Evolutionary conservation across 306 rosid genomes (phyloP).

Genomic region (Pyrus bretschneideri): DNA sequence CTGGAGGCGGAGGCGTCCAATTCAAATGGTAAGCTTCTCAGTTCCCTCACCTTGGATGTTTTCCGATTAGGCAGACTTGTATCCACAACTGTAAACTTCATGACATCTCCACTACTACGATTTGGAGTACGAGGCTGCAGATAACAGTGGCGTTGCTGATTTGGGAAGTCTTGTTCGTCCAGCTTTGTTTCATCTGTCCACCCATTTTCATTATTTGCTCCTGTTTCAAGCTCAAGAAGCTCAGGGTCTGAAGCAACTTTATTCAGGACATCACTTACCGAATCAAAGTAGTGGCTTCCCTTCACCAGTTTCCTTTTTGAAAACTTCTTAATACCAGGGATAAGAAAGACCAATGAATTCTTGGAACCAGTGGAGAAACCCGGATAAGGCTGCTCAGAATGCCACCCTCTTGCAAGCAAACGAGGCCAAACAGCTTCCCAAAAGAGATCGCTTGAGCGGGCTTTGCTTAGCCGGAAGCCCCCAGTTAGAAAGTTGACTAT

Average conservation of each 20-base stretch:
- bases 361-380: slow-evolving; percentile 42
- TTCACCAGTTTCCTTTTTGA: slow-evolving; percentile 64
- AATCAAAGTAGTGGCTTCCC: slow-evolving; percentile 77
- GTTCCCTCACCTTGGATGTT: slow-evolving; percentile 44
- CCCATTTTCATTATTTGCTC: slow-evolving; percentile 24
- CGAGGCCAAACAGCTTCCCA: slow-evolving; percentile 99
- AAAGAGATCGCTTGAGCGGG: slow-evolving; percentile 79
- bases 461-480: slow-evolving; percentile 79
- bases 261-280: slow-evolving; percentile 61
- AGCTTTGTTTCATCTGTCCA: slow-evolving; percentile 40
- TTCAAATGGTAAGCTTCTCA: slow-evolving; percentile 59
- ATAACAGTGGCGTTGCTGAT: slow-evolving; percentile 66
- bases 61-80: slow-evolving; percentile 56
- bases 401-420: slow-evolving; percentile 94
- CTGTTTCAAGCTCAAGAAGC: slow-evolving; percentile 60
- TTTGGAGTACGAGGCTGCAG: slow-evolving; percentile 71
- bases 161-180: slow-evolving; percentile 46
- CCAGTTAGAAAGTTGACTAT: slow-evolving; percentile 77
- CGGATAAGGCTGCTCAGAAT: slow-evolving; percentile 77
- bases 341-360: slow-evolving; percentile 66
- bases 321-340: slow-evolving; percentile 77
- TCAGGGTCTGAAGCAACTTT: slow-evolving; percentile 81
- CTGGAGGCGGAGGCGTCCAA: slow-evolving; percentile 23
- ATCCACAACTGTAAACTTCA: slow-evolving; percentile 86
- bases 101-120: slow-evolving; percentile 21